Evolutionary conservation across 306 rosid genomes (phyloP).

Genomic region (Senna tora): DNA sequence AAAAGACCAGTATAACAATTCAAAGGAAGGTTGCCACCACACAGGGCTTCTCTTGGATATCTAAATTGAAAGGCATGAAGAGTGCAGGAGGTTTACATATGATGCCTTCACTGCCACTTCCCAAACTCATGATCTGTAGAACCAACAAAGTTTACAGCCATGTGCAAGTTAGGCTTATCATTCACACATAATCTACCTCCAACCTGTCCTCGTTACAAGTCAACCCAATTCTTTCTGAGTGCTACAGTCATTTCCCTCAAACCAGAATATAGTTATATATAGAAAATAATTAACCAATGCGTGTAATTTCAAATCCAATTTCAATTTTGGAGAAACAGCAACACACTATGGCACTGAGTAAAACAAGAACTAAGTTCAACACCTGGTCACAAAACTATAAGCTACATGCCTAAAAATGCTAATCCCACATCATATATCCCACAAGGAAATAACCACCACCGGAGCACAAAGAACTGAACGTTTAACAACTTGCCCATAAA

Average conservation of each 20-base stretch:
- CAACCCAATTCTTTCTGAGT: constrained; percentile 26
- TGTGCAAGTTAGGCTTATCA: constrained; percentile 32
- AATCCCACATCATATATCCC: constrained; percentile 27
- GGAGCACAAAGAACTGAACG: constrained; percentile 4
- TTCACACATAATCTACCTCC: constrained; percentile 33
- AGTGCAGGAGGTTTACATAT: constrained; percentile 45
- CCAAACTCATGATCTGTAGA: constrained; percentile 35
- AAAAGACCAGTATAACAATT: constrained; percentile 51
- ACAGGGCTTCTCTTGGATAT: constrained; percentile 49
- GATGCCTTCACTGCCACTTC: constrained; percentile 48
- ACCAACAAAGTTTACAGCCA: constrained; percentile 37
- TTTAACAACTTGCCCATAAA: constrained; percentile 30
- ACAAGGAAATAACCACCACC: constrained; percentile 39
- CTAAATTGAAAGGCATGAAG: constrained; percentile 43
- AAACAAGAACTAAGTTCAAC: constrained; percentile 22
- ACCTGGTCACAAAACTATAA: constrained; percentile 19
- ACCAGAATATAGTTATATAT: constrained; percentile 30
- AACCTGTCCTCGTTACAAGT: constrained; percentile 20
- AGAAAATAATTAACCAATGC: constrained; percentile 40
- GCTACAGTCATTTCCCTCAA: constrained; percentile 25
- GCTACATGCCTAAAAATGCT: constrained; percentile 41
- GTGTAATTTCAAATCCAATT: constrained; percentile 39
- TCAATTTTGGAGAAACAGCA: constrained; percentile 32
- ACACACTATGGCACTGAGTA: constrained; percentile 17
- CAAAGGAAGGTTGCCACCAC: constrained; percentile 55